Conservation (phyloP, 352 stramenopile species). For the Elongisporangium prolatum region DNA sequence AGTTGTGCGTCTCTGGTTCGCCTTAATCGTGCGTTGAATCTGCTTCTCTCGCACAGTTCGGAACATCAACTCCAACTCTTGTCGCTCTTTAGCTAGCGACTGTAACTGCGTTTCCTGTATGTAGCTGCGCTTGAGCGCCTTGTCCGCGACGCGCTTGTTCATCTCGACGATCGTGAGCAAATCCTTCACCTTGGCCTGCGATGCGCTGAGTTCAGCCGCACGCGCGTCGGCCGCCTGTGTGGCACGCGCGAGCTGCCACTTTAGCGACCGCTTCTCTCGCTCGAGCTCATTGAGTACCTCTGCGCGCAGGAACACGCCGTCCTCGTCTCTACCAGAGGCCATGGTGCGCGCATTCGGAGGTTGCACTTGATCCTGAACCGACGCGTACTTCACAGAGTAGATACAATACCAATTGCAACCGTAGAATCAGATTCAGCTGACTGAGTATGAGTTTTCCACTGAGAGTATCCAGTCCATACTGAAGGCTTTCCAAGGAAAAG, state of each 20-base stretch:
- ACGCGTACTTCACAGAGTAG: not conserved
- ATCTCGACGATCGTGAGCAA: slow-evolving; percentile 64
- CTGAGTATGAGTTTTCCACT: not conserved
- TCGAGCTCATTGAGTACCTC: slow-evolving; percentile 48
- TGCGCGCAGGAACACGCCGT: slow-evolving; percentile 44
- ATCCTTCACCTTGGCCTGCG: slow-evolving; percentile 51
- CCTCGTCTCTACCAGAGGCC: not conserved
- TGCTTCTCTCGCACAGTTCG: not conserved
- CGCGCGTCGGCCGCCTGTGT: slow-evolving; percentile 30
- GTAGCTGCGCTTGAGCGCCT: slow-evolving; percentile 34
- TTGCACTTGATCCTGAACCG: not conserved
- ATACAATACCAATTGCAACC: not conserved
- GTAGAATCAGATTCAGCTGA: not conserved
- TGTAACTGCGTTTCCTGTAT: slow-evolving; percentile 25
- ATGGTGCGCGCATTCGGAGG: not conserved
- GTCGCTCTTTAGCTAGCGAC: slow-evolving; percentile 11
- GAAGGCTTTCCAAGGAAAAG: not conserved
- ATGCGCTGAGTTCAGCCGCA: slow-evolving; percentile 23
- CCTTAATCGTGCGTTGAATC: not conserved
- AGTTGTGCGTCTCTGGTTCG: not conserved
- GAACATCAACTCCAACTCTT: slow-evolving; percentile 13
- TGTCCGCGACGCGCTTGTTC: slow-evolving; percentile 49
- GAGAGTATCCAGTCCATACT: not conserved
- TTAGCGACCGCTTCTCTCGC: slow-evolving; percentile 40
- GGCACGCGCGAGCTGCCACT: slow-evolving; percentile 45